These are phyloP conservation scores for Phenoliferia sp. DNA, from an alignment of 1,284 basidiomycete species.

Conservation along the genomic window DNA sequence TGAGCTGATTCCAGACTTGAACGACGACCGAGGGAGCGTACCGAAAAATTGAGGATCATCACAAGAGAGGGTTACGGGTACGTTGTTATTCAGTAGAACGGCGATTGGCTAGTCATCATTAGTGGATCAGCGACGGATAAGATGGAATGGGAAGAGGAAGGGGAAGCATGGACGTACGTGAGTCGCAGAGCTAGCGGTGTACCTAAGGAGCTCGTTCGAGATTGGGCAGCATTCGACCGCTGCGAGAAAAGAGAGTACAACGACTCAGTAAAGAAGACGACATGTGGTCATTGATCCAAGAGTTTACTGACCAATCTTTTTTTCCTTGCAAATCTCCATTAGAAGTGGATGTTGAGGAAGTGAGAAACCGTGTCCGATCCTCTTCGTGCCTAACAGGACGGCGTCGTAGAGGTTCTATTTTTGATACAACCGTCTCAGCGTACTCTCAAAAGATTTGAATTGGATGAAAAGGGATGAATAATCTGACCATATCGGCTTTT, in stretches of 20 bases:
- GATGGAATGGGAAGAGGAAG: neutral
- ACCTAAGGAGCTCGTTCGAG: conserved; percentile 1
- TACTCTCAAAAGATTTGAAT: neutral
- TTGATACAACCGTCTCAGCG: neutral
- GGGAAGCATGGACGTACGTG: neutral
- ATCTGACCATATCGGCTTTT: neutral
- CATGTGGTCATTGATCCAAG: no score
- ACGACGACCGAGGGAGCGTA: neutral
- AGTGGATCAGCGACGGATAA: neutral
- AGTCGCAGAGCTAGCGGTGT: neutral
- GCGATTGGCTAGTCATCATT: neutral
- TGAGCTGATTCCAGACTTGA: neutral
- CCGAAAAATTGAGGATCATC: conserved; percentile 3
- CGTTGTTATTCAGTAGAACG: neutral
- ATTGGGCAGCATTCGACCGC: conserved; percentile 4
- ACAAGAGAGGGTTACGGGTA: neutral
- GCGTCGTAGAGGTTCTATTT: conserved; percentile 1
- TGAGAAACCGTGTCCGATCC: neutral
- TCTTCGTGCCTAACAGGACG: neutral
- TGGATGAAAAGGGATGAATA: neutral
- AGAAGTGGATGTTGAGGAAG: neutral
- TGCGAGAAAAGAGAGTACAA: neutral
- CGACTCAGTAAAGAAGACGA: no score
- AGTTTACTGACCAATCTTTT: neutral
- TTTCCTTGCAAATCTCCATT: conserved; percentile 4